phyloP scores from a whole-genome alignment of 768 basidiomycete genomes.

The Ramaria sp. region DNA sequence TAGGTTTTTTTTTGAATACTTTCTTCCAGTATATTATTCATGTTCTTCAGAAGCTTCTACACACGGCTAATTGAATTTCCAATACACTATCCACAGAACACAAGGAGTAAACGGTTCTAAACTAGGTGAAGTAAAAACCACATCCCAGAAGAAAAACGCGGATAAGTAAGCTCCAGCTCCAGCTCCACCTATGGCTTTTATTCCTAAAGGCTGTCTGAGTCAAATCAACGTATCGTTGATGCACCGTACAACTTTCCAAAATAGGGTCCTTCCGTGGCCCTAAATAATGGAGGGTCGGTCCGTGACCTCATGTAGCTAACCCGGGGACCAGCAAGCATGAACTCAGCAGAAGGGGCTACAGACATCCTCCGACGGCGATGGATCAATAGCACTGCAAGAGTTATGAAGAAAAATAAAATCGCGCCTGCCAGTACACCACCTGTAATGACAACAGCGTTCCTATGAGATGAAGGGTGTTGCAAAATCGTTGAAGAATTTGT shows the following conservation, averaged over 20 bases:
- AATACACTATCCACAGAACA: no score
- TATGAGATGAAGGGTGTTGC: neutral
- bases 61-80: no score
- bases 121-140: no score
- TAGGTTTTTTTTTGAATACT: no score
- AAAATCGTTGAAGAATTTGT: constrained; percentile 1
- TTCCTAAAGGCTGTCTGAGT: neutral
- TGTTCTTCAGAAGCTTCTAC: no score
- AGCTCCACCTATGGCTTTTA: no score
- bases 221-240: neutral
- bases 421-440: constrained; percentile 44
- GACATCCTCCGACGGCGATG: constrained; percentile 28
- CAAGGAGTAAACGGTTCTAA: no score
- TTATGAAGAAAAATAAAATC: constrained; percentile 25
- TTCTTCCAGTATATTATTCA: no score
- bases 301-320: neutral
- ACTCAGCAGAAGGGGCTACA: constrained; percentile 51
- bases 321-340: constrained; percentile 22
- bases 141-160: no score
- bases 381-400: constrained; percentile 27
- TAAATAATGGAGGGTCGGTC: neutral
- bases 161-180: no score
- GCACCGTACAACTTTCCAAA: neutral
- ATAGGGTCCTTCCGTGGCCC: neutral
- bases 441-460: constrained; percentile 36